These are phyloP conservation scores for Phragmites australis DNA, from an alignment of 176 grass and related monocot species.

Conservation along the genomic window DNA sequence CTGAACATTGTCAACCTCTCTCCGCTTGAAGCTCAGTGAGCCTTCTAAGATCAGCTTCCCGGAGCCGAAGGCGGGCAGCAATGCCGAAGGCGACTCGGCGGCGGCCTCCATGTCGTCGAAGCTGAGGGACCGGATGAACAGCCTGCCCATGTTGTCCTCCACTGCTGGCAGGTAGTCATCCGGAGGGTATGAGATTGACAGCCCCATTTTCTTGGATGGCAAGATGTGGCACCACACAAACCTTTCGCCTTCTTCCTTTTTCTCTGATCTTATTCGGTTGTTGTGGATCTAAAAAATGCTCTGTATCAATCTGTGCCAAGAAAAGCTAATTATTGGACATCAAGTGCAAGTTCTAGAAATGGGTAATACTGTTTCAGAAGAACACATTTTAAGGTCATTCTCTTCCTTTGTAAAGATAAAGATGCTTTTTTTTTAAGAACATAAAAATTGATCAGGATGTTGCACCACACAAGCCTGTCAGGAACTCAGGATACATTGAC, in stretches of 20 bases:
- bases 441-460: too few species aligned
- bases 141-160: slow-evolving; percentile 50
- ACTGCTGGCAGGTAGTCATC: slow-evolving; percentile 48
- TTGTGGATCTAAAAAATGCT: slow-evolving; percentile 4
- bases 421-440: too few species aligned
- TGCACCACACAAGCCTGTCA: too few species aligned
- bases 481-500: not conserved
- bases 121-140: slow-evolving; percentile 62
- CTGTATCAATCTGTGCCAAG: slow-evolving; percentile 17
- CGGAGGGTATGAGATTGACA: slow-evolving; percentile 60
- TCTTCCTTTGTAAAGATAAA: too few species aligned
- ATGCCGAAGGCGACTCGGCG: slow-evolving; percentile 7
- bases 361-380: not conserved
- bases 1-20: slow-evolving; percentile 43
- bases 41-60: slow-evolving; percentile 53
- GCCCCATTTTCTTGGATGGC: slow-evolving; percentile 43
- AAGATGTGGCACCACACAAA: slow-evolving; percentile 28
- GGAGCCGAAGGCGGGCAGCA: slow-evolving; percentile 27
- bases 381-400: slow-evolving; percentile 20
- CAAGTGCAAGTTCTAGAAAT: not conserved
- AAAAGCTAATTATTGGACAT: slow-evolving; percentile 17
- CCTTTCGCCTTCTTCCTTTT: slow-evolving; percentile 21
- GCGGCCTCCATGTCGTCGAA: slow-evolving; percentile 52
- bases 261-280: slow-evolving; percentile 3
- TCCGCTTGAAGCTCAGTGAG: slow-evolving; percentile 63